Evolutionary conservation across 345 rosid species (phyloP).

Genomic region (Aurinia saxatilis): DNA sequence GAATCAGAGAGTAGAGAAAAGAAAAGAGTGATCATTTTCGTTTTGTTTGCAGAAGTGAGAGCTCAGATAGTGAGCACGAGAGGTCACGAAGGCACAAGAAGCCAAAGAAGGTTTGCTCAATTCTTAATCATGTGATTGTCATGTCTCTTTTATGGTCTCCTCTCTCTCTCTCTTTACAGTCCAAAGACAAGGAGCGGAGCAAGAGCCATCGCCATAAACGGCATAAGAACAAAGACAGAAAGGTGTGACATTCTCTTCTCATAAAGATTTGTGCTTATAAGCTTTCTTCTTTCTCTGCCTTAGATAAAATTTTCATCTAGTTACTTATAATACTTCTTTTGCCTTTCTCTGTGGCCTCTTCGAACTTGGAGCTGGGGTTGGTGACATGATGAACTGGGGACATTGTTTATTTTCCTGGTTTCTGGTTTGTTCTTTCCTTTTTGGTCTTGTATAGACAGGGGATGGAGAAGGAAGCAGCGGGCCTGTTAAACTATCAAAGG

Average conservation of each 20-base stretch:
- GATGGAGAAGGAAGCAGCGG: slow-evolving; percentile 63
- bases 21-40: not conserved
- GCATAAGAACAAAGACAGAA: slow-evolving; percentile 62
- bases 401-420: slow-evolving; percentile 51
- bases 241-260: slow-evolving; percentile 45
- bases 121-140: not conserved
- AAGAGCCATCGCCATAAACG: slow-evolving; percentile 67
- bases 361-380: slow-evolving; percentile 95
- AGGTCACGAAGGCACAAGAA: slow-evolving; percentile 63
- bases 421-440: slow-evolving; percentile 20
- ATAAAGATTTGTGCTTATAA: not conserved
- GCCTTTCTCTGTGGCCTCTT: slow-evolving; percentile 84
- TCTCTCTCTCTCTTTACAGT: slow-evolving; percentile 26
- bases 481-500: slow-evolving; percentile 96
- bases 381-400: slow-evolving; percentile 60
- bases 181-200: slow-evolving; percentile 65
- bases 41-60: slow-evolving; percentile 29
- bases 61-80: slow-evolving; percentile 63
- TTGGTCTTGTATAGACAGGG: slow-evolving; percentile 70
- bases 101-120: slow-evolving; percentile 62
- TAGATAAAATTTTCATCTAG: slow-evolving; percentile 22
- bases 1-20: not conserved
- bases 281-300: not conserved
- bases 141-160: not conserved
- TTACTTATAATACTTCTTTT: slow-evolving; percentile 60